Percentiles rank a stretch among this genome's conserved stretches.
phyloP scores from a whole-genome alignment of 371 early-diverging fungal genomes.

The Dinochytrium kinnereticum region DNA sequence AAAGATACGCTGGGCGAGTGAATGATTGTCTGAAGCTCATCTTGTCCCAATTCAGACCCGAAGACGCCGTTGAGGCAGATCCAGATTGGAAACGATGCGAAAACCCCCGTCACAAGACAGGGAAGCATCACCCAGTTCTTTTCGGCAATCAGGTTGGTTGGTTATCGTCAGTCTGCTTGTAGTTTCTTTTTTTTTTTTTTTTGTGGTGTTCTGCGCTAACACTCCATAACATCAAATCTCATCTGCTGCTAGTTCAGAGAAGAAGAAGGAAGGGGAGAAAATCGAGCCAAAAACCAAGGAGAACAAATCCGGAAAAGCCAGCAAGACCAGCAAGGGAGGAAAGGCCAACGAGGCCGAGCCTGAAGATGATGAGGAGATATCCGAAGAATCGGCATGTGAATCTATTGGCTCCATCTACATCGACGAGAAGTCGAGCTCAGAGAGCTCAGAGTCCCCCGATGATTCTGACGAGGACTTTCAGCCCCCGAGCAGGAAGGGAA shows the following conservation, averaged over 20 bases:
- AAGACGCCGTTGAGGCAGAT: background rate
- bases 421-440: background rate
- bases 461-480: background rate
- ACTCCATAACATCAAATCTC: background rate
- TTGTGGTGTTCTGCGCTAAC: background rate
- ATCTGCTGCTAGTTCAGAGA: background rate
- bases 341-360: background rate
- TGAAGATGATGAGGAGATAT: background rate
- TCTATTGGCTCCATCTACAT: background rate
- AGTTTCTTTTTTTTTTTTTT: background rate
- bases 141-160: background rate
- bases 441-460: background rate
- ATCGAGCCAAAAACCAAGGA: background rate
- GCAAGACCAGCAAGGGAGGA: background rate
- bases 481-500: background rate
- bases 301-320: background rate
- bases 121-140: conserved; percentile 3
- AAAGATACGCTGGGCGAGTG: background rate
- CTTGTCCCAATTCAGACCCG: background rate
- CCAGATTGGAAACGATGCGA: background rate
- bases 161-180: background rate
- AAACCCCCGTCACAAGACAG: background rate
- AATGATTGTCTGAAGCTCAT: background rate
- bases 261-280: background rate
- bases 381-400: background rate